Base-by-base conservation (phyloP, 2,329 filamentous ascomycete genomes). In the Pseudopyrenochaeta lycopersici region DNA sequence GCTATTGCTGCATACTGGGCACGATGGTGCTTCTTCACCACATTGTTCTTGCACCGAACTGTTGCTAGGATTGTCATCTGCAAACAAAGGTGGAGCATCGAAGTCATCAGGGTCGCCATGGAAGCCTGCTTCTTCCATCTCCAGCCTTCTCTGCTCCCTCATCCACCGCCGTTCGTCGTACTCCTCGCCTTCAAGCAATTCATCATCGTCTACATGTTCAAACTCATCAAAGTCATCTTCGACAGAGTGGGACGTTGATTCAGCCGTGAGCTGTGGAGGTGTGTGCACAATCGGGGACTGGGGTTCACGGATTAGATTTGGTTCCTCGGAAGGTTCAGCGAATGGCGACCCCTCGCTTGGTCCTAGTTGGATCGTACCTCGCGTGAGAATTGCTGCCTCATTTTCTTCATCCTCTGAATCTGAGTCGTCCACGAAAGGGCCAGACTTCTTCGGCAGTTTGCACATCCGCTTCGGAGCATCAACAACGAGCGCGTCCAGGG, bases 1-100 rank as follows among this genome's bases (percentile, higher is more conserved):
- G 58, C 77, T 86, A 1, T 81, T 80, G 63, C 84, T 85, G 73
- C 95, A 98, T 23, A 98, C 88, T 1, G 94, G 94, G 72, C 93
- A 98, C 20, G 76, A 71, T 2, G 78, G 66, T 5, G 44, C 46
- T 29, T 58, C 48, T 14, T 66, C 67, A 9, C 23, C 4, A 27
- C 23, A 5, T 36, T 74, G 68, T 1, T 45, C 42, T 27, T 52
- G 39, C 9, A 45, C 39, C 32, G 55, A 46, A 20, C 27, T 40
- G 4, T 40, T 46, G 3, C 45, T 54, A n/a, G 53, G 58, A 15
- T 66, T 50, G 12, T 64, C 54, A 12, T 71, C 64, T 18, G 68
- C 70, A 9, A 80, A 72, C 30, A 74, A 49, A 2, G 54, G 45
- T 4, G 62, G 62, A 11, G 61, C 77, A 54, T 86, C 82, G 2